Percentiles rank a stretch among this genome's conserved stretches.
phyloP scores from a whole-genome alignment of 2,329 filamentous ascomycete genomes.

The Monosporascus sp. region DNA sequence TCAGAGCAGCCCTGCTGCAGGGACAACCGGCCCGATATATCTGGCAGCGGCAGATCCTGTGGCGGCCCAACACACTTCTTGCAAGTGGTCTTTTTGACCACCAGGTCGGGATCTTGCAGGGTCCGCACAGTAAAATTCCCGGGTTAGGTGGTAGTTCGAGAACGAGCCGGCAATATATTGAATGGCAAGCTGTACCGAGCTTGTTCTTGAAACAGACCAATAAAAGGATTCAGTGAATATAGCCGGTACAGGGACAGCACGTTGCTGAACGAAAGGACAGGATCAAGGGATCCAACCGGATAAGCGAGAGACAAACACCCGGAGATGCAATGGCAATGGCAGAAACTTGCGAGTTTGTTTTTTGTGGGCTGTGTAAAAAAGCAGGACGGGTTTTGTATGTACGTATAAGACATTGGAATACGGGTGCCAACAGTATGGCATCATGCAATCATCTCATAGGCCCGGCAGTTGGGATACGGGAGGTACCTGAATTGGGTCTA shows the following conservation, averaged over 20 bases:
- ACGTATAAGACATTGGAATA: neutral
- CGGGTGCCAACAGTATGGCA: neutral
- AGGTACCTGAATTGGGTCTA: neutral
- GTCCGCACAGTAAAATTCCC: neutral
- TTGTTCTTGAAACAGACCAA: constrained; percentile 15
- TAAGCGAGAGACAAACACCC: constrained; percentile 4
- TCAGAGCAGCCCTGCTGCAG: neutral
- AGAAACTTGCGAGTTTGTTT: neutral
- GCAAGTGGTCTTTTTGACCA: neutral
- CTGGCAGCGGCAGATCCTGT: neutral
- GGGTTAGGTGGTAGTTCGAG: neutral
- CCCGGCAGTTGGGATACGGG: too few relatives aligned
- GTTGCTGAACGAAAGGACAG: constrained; percentile 18
- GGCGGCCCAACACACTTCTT: neutral
- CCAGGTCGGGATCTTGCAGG: neutral
- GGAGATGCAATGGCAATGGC: neutral
- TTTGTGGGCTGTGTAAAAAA: neutral
- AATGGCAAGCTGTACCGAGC: constrained; percentile 18
- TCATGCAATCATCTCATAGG: neutral
- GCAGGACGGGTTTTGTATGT: neutral
- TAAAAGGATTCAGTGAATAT: constrained; percentile 18
- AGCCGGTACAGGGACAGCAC: constrained; percentile 21
- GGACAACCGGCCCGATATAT: neutral
- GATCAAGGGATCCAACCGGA: constrained; percentile 13
- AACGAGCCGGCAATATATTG: constrained; percentile 17